phyloP scores from a whole-genome alignment of 495 filamentous ascomycete genomes.

The Annulohypoxylon maeteangense region DNA sequence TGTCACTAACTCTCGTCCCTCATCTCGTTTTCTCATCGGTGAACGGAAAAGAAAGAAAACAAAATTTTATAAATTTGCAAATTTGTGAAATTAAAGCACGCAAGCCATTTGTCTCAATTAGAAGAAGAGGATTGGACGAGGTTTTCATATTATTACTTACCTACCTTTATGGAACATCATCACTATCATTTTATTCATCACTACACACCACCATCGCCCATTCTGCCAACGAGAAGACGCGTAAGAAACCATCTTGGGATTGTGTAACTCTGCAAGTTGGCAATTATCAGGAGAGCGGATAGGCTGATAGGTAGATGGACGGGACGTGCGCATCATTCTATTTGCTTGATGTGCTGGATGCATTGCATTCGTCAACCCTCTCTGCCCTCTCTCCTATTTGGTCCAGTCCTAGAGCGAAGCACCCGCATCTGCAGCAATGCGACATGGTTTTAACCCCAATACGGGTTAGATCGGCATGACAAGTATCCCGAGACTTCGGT shows the following conservation, averaged over 20 bases:
- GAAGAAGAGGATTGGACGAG: not conserved
- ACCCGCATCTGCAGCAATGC: conserved; percentile 26
- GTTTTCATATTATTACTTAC: not conserved
- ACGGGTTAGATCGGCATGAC: conserved; percentile 17
- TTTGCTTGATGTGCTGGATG: conserved; percentile 38
- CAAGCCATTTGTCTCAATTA: not conserved
- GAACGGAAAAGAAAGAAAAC: not conserved
- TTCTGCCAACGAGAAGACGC: conserved; percentile 5
- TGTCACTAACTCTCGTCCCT: not conserved
- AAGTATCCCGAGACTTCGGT: conserved; percentile 31
- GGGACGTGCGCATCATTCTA: conserved; percentile 18
- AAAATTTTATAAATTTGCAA: not conserved
- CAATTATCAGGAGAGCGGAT: conserved; percentile 24
- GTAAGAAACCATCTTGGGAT: conserved; percentile 16
- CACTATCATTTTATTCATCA: not conserved
- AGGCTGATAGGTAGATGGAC: not conserved
- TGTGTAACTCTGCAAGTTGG: conserved; percentile 23
- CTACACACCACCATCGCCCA: not conserved
- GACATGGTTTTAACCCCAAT: conserved; percentile 19
- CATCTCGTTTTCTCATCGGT: not conserved
- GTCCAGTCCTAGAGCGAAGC: conserved; percentile 23
- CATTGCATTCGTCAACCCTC: conserved; percentile 31
- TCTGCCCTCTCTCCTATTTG: conserved; percentile 1
- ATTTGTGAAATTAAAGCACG: conserved; percentile 4
- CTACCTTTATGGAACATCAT: not conserved